A percentile compares a stretch with the other conserved stretches of the same genome.
These are phyloP conservation scores for Coniella lustricola DNA, from an alignment of 2,329 filamentous ascomycete species.

Conservation along the genomic window DNA sequence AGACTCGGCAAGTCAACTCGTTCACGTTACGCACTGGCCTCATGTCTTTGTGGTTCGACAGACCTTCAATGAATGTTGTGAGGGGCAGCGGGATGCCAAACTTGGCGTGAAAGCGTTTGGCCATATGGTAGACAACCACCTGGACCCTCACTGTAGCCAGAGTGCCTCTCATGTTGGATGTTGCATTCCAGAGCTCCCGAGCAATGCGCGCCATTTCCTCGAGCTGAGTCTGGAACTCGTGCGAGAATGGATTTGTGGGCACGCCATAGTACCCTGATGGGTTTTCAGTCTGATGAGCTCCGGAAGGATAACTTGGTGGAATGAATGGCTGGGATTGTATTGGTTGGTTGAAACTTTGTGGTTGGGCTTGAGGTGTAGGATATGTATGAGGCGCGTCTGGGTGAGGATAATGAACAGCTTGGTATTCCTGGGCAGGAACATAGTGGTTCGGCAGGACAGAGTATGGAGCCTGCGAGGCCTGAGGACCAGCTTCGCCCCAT, in stretches of 20 bases:
- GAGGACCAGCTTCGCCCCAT: constrained; percentile 26
- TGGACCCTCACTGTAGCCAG: constrained; percentile 56
- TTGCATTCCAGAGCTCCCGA: constrained; percentile 55
- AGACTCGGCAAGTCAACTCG: constrained; percentile 49
- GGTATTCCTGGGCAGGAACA: constrained; percentile 6
- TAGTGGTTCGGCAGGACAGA: not conserved
- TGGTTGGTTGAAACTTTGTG: constrained; percentile 13
- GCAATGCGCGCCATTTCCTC: constrained; percentile 48
- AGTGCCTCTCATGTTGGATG: constrained; percentile 53
- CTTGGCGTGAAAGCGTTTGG: constrained; percentile 47
- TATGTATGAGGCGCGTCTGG: constrained; percentile 21
- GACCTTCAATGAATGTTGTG: constrained; percentile 50
- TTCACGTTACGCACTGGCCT: constrained; percentile 47
- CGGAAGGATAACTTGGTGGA: constrained; percentile 20
- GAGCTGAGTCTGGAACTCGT: constrained; percentile 39
- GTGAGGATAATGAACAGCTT: constrained; percentile 17
- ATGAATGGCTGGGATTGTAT: constrained; percentile 14
- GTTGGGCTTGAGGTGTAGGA: constrained; percentile 18
- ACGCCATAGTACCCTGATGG: constrained; percentile 16
- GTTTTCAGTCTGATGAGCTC: constrained; percentile 20
- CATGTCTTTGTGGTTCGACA: constrained; percentile 52
- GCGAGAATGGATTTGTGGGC: constrained; percentile 27
- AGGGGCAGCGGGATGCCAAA: constrained; percentile 53
- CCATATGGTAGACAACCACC: constrained; percentile 56
- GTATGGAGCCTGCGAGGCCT: constrained; percentile 22